Percentiles rank a stretch among this genome's conserved stretches.
phyloP scores from a whole-genome alignment of 2,329 filamentous ascomycete genomes.

The Raffaelea albimanens region DNA sequence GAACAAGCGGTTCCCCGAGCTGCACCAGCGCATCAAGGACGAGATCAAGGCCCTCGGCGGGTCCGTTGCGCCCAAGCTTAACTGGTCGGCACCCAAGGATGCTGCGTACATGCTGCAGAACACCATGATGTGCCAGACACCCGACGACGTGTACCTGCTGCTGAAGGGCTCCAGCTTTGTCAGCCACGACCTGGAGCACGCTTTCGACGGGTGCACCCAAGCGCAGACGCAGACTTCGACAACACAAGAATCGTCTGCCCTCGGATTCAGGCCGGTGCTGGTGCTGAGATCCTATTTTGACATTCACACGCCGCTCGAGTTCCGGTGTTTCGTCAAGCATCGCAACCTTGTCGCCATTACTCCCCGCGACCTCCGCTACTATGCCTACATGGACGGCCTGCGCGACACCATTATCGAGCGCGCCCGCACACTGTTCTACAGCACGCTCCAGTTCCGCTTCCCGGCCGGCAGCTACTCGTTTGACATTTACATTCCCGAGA shows the following conservation, averaged over 20 bases:
- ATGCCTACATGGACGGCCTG: conserved; percentile 64
- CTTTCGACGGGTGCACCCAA: conserved; percentile 55
- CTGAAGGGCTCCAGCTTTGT: conserved; percentile 93
- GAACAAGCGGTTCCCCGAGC: conserved; percentile 54
- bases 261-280: conserved; percentile 62
- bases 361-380: conserved; percentile 86
- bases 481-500: conserved; percentile 80
- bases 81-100: conserved; percentile 96
- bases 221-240: not conserved
- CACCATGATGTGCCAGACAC: conserved; percentile 78
- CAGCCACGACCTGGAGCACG: conserved; percentile 87
- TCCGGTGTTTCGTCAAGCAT: conserved; percentile 87
- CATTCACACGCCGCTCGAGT: conserved; percentile 85
- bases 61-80: conserved; percentile 82
- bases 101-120: conserved; percentile 89
- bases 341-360: conserved; percentile 71
- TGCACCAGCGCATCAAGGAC: conserved; percentile 67
- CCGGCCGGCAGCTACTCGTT: conserved; percentile 79
- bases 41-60: conserved; percentile 77
- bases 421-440: conserved; percentile 69
- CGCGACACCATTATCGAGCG: conserved; percentile 55
- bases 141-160: conserved; percentile 88
- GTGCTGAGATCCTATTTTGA: conserved; percentile 82
- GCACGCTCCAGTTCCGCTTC: conserved; percentile 65
- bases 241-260: conserved; percentile 19